Evolutionary conservation across 805 yeast species (phyloP).

Genomic region (Saturnispora mendoncae): DNA sequence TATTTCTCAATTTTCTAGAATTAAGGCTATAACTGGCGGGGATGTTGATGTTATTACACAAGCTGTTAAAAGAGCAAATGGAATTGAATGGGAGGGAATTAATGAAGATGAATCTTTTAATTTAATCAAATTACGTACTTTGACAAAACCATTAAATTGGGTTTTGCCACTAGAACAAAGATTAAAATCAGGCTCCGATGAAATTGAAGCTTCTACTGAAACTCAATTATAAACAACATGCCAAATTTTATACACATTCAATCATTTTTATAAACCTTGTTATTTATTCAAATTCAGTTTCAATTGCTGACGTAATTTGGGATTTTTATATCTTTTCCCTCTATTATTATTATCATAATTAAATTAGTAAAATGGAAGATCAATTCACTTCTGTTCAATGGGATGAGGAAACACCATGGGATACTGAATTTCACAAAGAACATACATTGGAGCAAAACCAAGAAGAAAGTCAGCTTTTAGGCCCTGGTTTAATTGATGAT

Average conservation of each 20-base stretch:
- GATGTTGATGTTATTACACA: slow-evolving; percentile 43
- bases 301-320: too few relatives aligned
- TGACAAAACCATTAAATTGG: slow-evolving; percentile 56
- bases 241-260: background rate
- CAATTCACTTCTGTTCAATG: slow-evolving; percentile 51
- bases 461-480: background rate
- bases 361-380: slow-evolving; percentile 26
- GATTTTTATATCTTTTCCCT: too few relatives aligned
- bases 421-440: slow-evolving; percentile 24
- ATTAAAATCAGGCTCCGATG: slow-evolving; percentile 36
- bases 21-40: slow-evolving; percentile 55
- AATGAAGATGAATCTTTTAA: slow-evolving; percentile 26
- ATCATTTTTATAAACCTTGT: background rate
- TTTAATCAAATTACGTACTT: slow-evolving; percentile 46
- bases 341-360: too few relatives aligned
- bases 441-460: background rate
- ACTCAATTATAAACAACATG: slow-evolving; percentile 1
- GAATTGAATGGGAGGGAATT: slow-evolving; percentile 31
- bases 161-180: slow-evolving; percentile 49
- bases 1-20: slow-evolving; percentile 66
- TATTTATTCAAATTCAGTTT: too few relatives aligned
- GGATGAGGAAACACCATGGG: slow-evolving; percentile 28
- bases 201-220: slow-evolving; percentile 12
- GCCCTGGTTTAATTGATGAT: background rate
- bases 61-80: slow-evolving; percentile 45